phyloP scores from a whole-genome alignment of 1,284 basidiomycete species.

The Phellopilus nigrolimitatus region DNA sequence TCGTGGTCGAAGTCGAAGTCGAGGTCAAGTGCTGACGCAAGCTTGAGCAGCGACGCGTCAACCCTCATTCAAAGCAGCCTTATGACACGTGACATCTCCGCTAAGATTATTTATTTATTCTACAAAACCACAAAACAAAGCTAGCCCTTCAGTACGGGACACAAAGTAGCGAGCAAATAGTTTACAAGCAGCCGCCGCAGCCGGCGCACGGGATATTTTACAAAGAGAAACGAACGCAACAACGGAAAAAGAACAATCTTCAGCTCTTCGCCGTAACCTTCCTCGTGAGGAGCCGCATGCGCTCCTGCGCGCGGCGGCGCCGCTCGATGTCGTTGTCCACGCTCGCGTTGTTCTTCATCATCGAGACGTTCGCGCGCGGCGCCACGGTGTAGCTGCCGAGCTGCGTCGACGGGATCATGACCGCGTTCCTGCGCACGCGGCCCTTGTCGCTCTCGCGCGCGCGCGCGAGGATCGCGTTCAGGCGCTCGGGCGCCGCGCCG shows the following conservation, averaged over 20 bases:
- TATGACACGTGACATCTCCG: slow-evolving; percentile 1
- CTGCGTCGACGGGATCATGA: slow-evolving; percentile 68
- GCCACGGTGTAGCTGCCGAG: slow-evolving; percentile 72
- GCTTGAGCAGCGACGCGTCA: slow-evolving; percentile 14
- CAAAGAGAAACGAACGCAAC: background rate
- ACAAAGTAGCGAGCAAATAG: background rate
- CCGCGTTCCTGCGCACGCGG: slow-evolving; percentile 67
- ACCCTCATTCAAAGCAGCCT: background rate
- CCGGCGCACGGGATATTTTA: background rate
- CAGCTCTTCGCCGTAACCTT: slow-evolving; percentile 30
- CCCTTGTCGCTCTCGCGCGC: slow-evolving; percentile 65
- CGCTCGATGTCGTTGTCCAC: slow-evolving; percentile 69
- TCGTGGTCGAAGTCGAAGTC: slow-evolving; percentile 2
- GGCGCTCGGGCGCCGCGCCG: slow-evolving; percentile 28
- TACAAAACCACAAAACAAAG: too few species aligned
- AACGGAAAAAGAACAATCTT: background rate
- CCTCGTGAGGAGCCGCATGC: slow-evolving; percentile 55
- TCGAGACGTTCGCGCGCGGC: slow-evolving; percentile 50
- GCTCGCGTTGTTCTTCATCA: slow-evolving; percentile 43
- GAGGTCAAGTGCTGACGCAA: slow-evolving; percentile 17
- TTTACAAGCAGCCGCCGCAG: background rate
- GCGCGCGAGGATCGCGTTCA: slow-evolving; percentile 66
- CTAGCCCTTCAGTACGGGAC: background rate
- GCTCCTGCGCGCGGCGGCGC: slow-evolving; percentile 65
- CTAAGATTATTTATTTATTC: background rate